Evolutionary conservation across 768 basidiomycete species (phyloP).

Genomic region (Boletus tylopilopsis): DNA sequence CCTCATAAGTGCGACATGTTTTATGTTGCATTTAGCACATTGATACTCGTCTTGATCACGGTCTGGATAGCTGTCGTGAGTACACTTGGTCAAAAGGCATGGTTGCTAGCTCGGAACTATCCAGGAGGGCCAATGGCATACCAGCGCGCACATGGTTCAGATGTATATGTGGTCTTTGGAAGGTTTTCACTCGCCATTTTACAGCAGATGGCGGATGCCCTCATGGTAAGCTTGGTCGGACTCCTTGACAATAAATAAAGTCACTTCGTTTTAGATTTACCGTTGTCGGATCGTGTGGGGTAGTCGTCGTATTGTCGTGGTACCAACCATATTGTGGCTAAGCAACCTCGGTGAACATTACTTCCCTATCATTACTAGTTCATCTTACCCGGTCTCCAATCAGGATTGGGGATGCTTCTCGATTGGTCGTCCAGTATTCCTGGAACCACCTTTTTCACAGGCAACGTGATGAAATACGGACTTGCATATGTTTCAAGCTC

Average conservation of each 20-base stretch:
- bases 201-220: slow-evolving; percentile 32
- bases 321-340: slow-evolving; percentile 15
- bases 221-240: slow-evolving; percentile 9
- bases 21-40: slow-evolving; percentile 13
- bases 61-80: slow-evolving; percentile 17
- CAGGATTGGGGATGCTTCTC: slow-evolving; percentile 7
- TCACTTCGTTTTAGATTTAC: slow-evolving; percentile 30
- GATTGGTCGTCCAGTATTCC: not conserved
- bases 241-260: not conserved
- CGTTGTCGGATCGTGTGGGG: slow-evolving; percentile 36
- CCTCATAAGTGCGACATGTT: slow-evolving; percentile 9
- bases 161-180: not conserved
- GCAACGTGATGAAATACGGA: not conserved
- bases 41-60: slow-evolving; percentile 26
- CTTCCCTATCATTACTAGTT: not conserved
- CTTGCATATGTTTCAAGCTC: slow-evolving; percentile 5
- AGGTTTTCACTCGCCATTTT: slow-evolving; percentile 9
- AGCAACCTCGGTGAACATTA: slow-evolving; percentile 10
- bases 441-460: slow-evolving; percentile 2
- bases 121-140: slow-evolving; percentile 28
- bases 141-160: not conserved
- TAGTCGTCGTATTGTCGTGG: slow-evolving; percentile 7
- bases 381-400: not conserved
- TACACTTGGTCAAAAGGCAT: slow-evolving; percentile 23
- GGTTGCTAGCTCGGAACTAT: slow-evolving; percentile 29